phyloP scores from a whole-genome alignment of 1,284 basidiomycete species.

The Boletus smithii region DNA sequence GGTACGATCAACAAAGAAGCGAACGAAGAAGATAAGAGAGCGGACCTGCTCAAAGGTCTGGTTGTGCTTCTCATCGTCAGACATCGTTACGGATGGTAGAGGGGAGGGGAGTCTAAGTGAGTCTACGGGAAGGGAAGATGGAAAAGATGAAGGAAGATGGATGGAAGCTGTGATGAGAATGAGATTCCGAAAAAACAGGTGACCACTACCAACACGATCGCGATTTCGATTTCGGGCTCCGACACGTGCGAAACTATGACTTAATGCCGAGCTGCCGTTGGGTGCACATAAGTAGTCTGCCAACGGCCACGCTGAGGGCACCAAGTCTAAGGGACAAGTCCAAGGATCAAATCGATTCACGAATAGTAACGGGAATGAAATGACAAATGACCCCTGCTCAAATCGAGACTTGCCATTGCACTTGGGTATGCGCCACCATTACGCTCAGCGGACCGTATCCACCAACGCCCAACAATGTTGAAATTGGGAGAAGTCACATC shows the following conservation, averaged over 20 bases:
- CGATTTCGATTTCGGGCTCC: constrained; percentile 38
- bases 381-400: no score
- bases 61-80: constrained; percentile 93
- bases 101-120: constrained; percentile 19
- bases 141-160: constrained; percentile 22
- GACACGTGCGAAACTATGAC: constrained; percentile 17
- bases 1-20: constrained; percentile 20
- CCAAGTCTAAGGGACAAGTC: background rate
- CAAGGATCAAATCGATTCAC: background rate
- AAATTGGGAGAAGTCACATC: background rate
- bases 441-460: no score
- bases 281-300: no score
- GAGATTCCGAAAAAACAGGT: constrained; percentile 34
- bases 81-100: constrained; percentile 53
- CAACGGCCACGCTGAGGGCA: background rate
- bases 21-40: constrained; percentile 12
- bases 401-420: no score
- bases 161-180: constrained; percentile 23
- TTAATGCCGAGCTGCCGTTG: constrained; percentile 14
- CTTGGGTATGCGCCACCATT: no score
- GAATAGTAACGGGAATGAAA: background rate
- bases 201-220: constrained; percentile 20
- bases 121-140: constrained; percentile 22
- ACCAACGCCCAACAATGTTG: no score
- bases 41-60: constrained; percentile 81